Evolutionary conservation across 1,284 basidiomycete species (phyloP).

Genomic region (Sanguinoderma infundibulare): DNA sequence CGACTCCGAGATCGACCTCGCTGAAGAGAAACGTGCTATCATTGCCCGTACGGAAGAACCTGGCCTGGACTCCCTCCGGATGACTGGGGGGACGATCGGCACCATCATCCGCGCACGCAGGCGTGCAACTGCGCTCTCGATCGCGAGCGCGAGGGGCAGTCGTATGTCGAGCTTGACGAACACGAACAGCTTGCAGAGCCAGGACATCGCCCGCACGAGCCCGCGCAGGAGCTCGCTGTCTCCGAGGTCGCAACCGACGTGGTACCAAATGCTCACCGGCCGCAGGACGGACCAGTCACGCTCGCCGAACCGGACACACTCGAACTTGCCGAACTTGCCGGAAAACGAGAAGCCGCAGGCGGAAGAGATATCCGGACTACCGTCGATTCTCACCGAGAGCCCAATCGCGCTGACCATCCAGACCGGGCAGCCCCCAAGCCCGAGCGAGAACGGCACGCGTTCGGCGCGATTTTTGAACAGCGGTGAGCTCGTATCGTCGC

Average conservation of each 20-base stretch:
- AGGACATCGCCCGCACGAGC: neutral
- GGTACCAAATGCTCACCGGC: slow-evolving; percentile 17
- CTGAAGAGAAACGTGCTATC: slow-evolving; percentile 28
- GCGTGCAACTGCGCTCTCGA: slow-evolving; percentile 30
- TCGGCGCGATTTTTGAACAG: slow-evolving; percentile 17
- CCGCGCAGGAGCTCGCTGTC: slow-evolving; percentile 19
- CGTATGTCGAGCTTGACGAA: slow-evolving; percentile 14
- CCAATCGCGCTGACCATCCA: slow-evolving; percentile 6
- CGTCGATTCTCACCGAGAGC: slow-evolving; percentile 9
- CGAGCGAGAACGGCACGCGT: neutral
- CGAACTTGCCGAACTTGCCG: slow-evolving; percentile 7
- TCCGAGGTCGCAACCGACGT: slow-evolving; percentile 10
- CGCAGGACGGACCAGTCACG: slow-evolving; percentile 6
- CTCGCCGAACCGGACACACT: slow-evolving; percentile 1
- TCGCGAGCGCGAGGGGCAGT: slow-evolving; percentile 25
- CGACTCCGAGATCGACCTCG: slow-evolving; percentile 26
- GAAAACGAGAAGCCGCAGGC: slow-evolving; percentile 15
- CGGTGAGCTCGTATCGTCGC: slow-evolving; percentile 18
- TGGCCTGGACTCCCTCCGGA: slow-evolving; percentile 34
- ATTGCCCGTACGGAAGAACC: slow-evolving; percentile 34
- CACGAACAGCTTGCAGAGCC: slow-evolving; percentile 19
- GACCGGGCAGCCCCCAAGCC: neutral
- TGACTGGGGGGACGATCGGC: slow-evolving; percentile 33
- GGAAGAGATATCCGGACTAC: slow-evolving; percentile 15
- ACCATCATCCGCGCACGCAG: slow-evolving; percentile 34